phyloP scores from a whole-genome alignment of 129 eudicot species.

The Chrysanthemum lavandulifolium region DNA sequence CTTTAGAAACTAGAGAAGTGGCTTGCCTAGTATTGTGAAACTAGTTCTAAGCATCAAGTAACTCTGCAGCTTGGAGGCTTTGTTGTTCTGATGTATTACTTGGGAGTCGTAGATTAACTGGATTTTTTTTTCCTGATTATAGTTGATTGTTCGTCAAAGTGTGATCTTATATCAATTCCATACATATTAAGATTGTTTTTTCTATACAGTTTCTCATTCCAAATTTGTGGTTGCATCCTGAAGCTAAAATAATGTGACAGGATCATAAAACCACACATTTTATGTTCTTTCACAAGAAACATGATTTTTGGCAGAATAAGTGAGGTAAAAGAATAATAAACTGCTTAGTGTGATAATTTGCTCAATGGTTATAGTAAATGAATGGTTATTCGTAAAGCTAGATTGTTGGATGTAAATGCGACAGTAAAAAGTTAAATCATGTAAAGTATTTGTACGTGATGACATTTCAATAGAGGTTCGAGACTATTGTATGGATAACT shows the following conservation, averaged over 20 bases:
- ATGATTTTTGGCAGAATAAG: neutral
- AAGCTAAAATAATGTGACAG: slow-evolving; percentile 5
- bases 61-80: slow-evolving; percentile 3
- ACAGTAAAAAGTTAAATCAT: neutral
- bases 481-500: neutral
- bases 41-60: slow-evolving; percentile 1
- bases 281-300: neutral
- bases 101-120: neutral
- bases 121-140: slow-evolving; percentile 2
- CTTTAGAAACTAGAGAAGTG: neutral
- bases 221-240: slow-evolving; percentile 8
- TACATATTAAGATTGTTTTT: slow-evolving; percentile 11
- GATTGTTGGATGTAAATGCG: slow-evolving; percentile 5
- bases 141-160: neutral
- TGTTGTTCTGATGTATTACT: neutral
- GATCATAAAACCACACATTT: neutral
- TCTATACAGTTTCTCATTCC: neutral
- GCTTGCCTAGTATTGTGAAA: neutral
- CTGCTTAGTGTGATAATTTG: neutral
- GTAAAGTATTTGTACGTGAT: neutral
- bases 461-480: slow-evolving; percentile 8
- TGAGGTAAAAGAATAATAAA: slow-evolving; percentile 9
- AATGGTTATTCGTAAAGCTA: neutral
- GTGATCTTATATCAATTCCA: neutral
- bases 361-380: slow-evolving; percentile 4